Evolutionary conservation across 2,329 filamentous ascomycete species (phyloP).

Genomic region (Sporothrix brunneoviolacea): DNA sequence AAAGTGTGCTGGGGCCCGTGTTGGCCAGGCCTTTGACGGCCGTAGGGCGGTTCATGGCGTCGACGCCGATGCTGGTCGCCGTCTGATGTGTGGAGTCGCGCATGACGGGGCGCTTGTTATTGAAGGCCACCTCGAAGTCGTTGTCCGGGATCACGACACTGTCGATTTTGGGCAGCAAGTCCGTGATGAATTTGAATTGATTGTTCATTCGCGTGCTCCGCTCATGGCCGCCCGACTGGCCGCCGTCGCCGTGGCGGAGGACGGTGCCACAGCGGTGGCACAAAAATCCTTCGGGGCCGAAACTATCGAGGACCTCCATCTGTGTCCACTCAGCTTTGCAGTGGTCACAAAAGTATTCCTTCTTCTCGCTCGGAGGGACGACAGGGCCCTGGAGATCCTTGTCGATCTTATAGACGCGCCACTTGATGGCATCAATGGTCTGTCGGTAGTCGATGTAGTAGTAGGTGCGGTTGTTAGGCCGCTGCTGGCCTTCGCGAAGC

Average conservation of each 20-base stretch:
- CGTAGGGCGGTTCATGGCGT: slow-evolving; percentile 51
- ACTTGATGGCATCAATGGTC: slow-evolving; percentile 94
- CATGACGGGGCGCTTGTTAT: slow-evolving; percentile 55
- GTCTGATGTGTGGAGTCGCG: slow-evolving; percentile 63
- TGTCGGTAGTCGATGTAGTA: slow-evolving; percentile 96
- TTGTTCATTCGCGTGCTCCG: slow-evolving; percentile 68
- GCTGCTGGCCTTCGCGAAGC: slow-evolving; percentile 70
- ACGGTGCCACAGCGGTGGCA: slow-evolving; percentile 70
- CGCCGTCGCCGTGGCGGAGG: slow-evolving; percentile 60
- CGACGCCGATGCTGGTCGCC: slow-evolving; percentile 51
- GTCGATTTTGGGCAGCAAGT: slow-evolving; percentile 70
- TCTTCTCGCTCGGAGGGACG: slow-evolving; percentile 74
- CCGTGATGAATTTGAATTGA: slow-evolving; percentile 72
- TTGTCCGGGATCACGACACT: slow-evolving; percentile 66
- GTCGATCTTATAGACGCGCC: slow-evolving; percentile 79
- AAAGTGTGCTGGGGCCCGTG: slow-evolving; percentile 61
- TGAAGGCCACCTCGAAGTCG: slow-evolving; percentile 63
- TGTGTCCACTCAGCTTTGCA: slow-evolving; percentile 85
- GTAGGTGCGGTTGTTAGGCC: slow-evolving; percentile 81
- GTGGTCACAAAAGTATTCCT: slow-evolving; percentile 78
- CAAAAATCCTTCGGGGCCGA: slow-evolving; percentile 64
- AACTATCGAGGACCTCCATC: slow-evolving; percentile 78
- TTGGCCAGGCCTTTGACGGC: slow-evolving; percentile 64
- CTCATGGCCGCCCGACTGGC: slow-evolving; percentile 63
- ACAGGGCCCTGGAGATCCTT: slow-evolving; percentile 82